Conservation (phyloP, 139 green algal genomes). For the Axilococcus clingmanii region DNA sequence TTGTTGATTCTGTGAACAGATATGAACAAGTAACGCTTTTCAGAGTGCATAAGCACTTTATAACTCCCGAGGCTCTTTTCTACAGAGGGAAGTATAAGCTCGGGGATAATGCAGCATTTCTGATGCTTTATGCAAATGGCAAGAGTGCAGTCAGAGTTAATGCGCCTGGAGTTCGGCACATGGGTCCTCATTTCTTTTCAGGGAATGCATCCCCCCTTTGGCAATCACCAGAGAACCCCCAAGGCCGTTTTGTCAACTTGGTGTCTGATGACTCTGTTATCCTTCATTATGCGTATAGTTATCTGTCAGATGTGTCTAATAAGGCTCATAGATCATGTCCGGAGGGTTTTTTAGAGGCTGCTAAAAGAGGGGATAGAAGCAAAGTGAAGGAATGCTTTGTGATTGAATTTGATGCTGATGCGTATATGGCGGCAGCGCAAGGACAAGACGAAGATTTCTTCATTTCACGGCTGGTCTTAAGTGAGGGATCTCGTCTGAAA, state of each 20-base stretch:
- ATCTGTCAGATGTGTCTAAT: constrained; percentile 13
- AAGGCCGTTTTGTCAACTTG: constrained; percentile 11
- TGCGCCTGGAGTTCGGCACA: constrained; percentile 4
- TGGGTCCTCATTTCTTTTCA: constrained; percentile 27
- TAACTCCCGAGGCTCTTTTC: constrained; percentile 19
- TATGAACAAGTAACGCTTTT: constrained; percentile 50
- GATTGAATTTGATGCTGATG: constrained; percentile 26
- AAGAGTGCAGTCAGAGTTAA: constrained; percentile 40
- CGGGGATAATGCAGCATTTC: constrained; percentile 20
- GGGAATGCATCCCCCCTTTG: constrained; percentile 14
- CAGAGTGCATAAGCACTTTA: constrained; percentile 43
- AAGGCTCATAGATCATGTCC: constrained; percentile 30
- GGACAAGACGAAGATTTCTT: constrained; percentile 20
- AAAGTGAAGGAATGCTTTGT: constrained; percentile 31
- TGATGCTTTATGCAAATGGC: constrained; percentile 45
- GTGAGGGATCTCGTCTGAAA: constrained; percentile 19
- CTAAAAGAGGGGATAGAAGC: neutral
- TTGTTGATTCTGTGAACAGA: constrained; percentile 30
- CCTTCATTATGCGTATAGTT: constrained; percentile 30
- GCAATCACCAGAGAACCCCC: constrained; percentile 4
- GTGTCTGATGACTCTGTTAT: constrained; percentile 19
- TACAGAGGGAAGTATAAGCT: constrained; percentile 26
- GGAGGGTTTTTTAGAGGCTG: constrained; percentile 1
- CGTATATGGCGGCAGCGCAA: constrained; percentile 22
- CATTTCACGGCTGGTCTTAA: constrained; percentile 21